Evolutionary conservation across 208 protist species (phyloP).

Genomic region (Entamoeba nuttalli): DNA sequence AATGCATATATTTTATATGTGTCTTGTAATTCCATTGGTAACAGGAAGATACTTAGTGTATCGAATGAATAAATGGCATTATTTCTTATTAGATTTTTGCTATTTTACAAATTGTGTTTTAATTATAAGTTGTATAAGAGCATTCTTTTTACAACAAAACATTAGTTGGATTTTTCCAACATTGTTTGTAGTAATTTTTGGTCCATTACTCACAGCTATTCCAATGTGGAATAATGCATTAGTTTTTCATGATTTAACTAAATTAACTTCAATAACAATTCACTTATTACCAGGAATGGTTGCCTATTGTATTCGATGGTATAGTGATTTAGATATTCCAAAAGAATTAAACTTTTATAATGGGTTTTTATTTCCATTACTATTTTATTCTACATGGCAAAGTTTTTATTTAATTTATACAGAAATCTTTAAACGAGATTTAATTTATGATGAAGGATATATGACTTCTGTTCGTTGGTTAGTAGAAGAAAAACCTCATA

Average conservation of each 20-base stretch:
- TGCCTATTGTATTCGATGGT: conserved; percentile 7
- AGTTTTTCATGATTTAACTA: conserved; percentile 46
- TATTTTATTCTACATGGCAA: background rate
- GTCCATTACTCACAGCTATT: conserved; percentile 35
- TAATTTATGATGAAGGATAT: background rate
- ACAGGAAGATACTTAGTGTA: background rate
- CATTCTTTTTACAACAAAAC: background rate
- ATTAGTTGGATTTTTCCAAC: background rate
- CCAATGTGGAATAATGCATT: conserved; percentile 39
- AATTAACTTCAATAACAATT: conserved; percentile 43
- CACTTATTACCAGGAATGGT: conserved; percentile 36
- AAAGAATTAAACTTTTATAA: background rate
- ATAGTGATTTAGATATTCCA: background rate
- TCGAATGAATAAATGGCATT: background rate
- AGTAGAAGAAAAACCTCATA: background rate
- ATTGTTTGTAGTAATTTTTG: conserved; percentile 4
- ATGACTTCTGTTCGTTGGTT: background rate
- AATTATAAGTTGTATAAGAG: background rate
- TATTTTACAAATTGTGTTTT: background rate
- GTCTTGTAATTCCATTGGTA: background rate
- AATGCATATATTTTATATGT: background rate
- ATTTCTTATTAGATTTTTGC: background rate
- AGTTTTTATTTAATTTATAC: background rate
- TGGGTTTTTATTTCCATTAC: background rate
- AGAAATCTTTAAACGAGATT: background rate